Conservation (phyloP, 805 yeast genomes). For the Blastobotrys parvus region DNA sequence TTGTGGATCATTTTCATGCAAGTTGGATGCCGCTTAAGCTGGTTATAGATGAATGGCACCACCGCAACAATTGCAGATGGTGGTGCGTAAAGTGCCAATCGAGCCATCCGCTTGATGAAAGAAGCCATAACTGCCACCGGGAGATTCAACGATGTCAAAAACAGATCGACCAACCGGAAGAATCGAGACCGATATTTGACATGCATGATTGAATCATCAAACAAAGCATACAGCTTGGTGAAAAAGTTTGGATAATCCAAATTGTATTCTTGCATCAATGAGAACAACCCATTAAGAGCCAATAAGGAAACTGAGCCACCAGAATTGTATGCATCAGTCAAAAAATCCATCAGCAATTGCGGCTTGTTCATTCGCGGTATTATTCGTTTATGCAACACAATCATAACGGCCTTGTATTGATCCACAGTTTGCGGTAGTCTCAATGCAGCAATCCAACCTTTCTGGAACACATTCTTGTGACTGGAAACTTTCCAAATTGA, state of each 20-base stretch:
- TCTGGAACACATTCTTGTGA: slow-evolving; percentile 62
- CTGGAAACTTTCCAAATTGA: slow-evolving; percentile 31
- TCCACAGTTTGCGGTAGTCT: slow-evolving; percentile 34
- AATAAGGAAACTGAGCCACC: slow-evolving; percentile 60
- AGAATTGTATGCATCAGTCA: slow-evolving; percentile 73
- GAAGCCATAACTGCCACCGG: slow-evolving; percentile 81
- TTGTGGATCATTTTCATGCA: slow-evolving; percentile 83
- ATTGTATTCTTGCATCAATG: slow-evolving; percentile 70
- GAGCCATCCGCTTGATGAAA: slow-evolving; percentile 73
- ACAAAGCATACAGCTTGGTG: slow-evolving; percentile 67
- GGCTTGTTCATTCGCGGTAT: slow-evolving; percentile 78
- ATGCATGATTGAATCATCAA: slow-evolving; percentile 68
- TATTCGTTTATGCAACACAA: slow-evolving; percentile 71
- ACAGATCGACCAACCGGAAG: slow-evolving; percentile 76
- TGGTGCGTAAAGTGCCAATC: slow-evolving; percentile 67
- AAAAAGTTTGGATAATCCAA: slow-evolving; percentile 90
- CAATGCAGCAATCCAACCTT: slow-evolving; percentile 53
- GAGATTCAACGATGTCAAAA: slow-evolving; percentile 78
- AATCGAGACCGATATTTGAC: slow-evolving; percentile 79
- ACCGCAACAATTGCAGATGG: slow-evolving; percentile 84
- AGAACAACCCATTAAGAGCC: slow-evolving; percentile 82
- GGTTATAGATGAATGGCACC: slow-evolving; percentile 85
- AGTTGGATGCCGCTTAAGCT: slow-evolving; percentile 84
- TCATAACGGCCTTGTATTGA: slow-evolving; percentile 63
- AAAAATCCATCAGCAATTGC: slow-evolving; percentile 81